Base-by-base conservation (phyloP, 192 early-diverging fungal genomes). In the Coemansia sp. region DNA sequence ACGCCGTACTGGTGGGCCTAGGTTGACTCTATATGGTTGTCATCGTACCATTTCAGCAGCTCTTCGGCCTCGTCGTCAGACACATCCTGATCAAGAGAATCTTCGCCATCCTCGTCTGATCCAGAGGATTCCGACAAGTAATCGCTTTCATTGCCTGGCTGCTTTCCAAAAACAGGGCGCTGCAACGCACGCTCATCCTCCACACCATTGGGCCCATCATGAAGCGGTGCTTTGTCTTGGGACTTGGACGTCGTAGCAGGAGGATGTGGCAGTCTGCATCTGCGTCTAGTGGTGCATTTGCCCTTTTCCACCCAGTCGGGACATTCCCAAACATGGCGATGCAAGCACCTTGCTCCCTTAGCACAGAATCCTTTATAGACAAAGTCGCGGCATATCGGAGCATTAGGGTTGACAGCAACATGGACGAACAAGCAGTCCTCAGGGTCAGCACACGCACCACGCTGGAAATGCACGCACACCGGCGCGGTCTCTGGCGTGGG, bases 321-420 rank as follows among this genome's bases (percentile, higher is more conserved):
- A 46, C 90, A 92, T 19, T 90, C 85, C 73, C 85, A 85, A 6
- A 90, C 84, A 72, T 92, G 90, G 5, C 87, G 83, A 56, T 88
- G 72, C 18, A 71, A 69, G 62, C 90, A 92, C 8, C 67, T 63
- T 0, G 21, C 37, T 18, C 88, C 90, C 45, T 82, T 79, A 11
- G 82, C 73, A 65, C 90, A 92, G 66, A 75, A 88, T 0, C 90
- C 89, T 41, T 85, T 81, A 19, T 83, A 80, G 0, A 87, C 85
- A 80, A 92, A 92, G 2, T 74, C 74, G 36, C 83, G 82, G 51
- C 90, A 92, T 16, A 91, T 87, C 1, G 87, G 83, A 12, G 88
- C 86, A 47, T 85, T 82, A 0, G 84, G 77, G 51, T 79, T 87
- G 18, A 84, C 67, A 59, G 83, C 86, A 41, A 84, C 76, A 56